A percentile compares a stretch with the other conserved stretches of the same genome.
Evolutionary conservation across 2,329 filamentous ascomycete genomes (phyloP).

Genomic region (Metarhizium brunneum): DNA sequence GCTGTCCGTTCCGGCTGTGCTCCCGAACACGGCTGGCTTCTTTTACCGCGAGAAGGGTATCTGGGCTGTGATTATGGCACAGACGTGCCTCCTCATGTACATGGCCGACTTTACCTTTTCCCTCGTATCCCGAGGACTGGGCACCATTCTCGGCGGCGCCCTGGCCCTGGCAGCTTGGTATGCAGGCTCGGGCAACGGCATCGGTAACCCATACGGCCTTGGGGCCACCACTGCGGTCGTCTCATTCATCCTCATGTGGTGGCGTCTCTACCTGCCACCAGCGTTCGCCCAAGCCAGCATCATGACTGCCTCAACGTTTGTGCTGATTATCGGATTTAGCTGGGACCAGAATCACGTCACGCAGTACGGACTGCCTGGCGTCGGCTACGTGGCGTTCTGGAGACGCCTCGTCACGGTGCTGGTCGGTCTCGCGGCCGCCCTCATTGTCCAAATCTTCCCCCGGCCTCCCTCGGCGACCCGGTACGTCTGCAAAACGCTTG

Average conservation of each 20-base stretch:
- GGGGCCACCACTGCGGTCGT: conserved; percentile 33
- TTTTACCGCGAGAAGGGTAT: conserved; percentile 42
- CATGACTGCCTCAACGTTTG: conserved; percentile 28
- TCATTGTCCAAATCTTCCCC: conserved; percentile 37
- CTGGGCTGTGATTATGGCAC: conserved; percentile 42
- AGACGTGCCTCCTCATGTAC: conserved; percentile 37
- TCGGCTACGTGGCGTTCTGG: conserved; percentile 39
- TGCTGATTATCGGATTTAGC: conserved; percentile 36
- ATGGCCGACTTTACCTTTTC: conserved; percentile 41
- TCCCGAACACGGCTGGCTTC: conserved; percentile 36
- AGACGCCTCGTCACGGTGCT: conserved; percentile 33
- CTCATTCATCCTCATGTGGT: conserved; percentile 24
- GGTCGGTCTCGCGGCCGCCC: conserved; percentile 31
- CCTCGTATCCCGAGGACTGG: conserved; percentile 28
- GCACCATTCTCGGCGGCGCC: conserved; percentile 36
- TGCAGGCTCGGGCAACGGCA: conserved; percentile 36
- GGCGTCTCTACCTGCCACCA: conserved; percentile 22
- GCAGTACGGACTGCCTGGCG: conserved; percentile 35
- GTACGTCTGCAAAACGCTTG: conserved; percentile 34
- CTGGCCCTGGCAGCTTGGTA: conserved; percentile 41
- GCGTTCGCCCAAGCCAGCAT: conserved; percentile 19
- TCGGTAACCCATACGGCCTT: conserved; percentile 40
- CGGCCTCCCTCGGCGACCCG: conserved; percentile 34
- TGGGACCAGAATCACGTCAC: conserved; percentile 32
- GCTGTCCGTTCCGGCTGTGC: conserved; percentile 28